These are phyloP conservation scores for Leccinum disarticulatum DNA, from an alignment of 768 basidiomycete genomes.

Conservation along the genomic window DNA sequence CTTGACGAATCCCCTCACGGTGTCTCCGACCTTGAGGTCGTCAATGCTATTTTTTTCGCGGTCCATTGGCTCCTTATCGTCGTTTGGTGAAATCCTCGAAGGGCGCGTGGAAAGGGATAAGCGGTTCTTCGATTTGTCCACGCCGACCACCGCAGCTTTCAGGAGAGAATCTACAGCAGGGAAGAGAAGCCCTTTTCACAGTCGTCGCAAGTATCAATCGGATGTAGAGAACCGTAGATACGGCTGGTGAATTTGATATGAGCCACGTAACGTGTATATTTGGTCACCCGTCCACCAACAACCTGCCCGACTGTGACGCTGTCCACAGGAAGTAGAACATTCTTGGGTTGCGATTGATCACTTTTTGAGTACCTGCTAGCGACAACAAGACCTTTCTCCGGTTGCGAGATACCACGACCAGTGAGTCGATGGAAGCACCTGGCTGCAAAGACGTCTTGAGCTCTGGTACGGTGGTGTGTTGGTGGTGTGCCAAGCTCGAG, in stretches of 20 bases:
- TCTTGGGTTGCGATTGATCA: slow-evolving; percentile 39
- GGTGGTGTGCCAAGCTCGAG: slow-evolving; percentile 82
- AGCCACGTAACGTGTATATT: slow-evolving; percentile 68
- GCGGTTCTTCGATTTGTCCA: slow-evolving; percentile 66
- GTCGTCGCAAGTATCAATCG: slow-evolving; percentile 81
- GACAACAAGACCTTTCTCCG: slow-evolving; percentile 83
- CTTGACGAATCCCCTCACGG: slow-evolving; percentile 88
- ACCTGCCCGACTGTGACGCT: slow-evolving; percentile 69
- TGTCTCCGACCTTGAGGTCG: slow-evolving; percentile 69
- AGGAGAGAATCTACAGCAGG: slow-evolving; percentile 66
- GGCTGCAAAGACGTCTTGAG: slow-evolving; percentile 59
- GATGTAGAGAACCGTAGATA: slow-evolving; percentile 75
- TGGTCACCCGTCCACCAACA: slow-evolving; percentile 77
- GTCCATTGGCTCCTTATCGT: slow-evolving; percentile 54
- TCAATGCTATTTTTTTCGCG: slow-evolving; percentile 61
- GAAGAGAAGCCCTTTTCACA: slow-evolving; percentile 59
- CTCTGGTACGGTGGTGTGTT: slow-evolving; percentile 60
- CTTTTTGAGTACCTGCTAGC: slow-evolving; percentile 74
- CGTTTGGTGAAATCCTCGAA: slow-evolving; percentile 64
- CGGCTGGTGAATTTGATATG: slow-evolving; percentile 72
- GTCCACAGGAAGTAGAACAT: slow-evolving; percentile 60
- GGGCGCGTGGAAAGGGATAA: slow-evolving; percentile 79
- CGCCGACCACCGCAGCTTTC: slow-evolving; percentile 65
- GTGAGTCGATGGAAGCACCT: slow-evolving; percentile 69
- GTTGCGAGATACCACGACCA: slow-evolving; percentile 90